Percentiles rank a stretch among this genome's conserved stretches.
phyloP scores from a whole-genome alignment of 305 asterid species.

The Plantago lanceolata region DNA sequence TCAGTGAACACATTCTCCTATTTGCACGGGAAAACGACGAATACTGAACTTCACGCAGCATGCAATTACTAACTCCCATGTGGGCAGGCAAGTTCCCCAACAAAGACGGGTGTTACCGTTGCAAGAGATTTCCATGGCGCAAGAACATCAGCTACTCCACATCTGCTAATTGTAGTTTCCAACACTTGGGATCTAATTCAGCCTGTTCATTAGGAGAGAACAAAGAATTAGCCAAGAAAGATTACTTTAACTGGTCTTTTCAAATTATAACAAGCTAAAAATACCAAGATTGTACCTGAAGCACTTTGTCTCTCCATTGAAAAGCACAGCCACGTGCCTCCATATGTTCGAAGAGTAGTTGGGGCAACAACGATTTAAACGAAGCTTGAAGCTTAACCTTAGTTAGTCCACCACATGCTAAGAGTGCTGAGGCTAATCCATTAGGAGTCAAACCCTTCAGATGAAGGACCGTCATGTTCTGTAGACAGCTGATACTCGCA shows the following conservation, averaged over 20 bases:
- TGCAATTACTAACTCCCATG: neutral
- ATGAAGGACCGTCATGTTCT: slow-evolving; percentile 67
- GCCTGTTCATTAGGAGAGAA: slow-evolving; percentile 39
- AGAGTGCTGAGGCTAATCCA: slow-evolving; percentile 60
- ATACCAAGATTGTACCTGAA: slow-evolving; percentile 39
- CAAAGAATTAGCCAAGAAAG: slow-evolving; percentile 4
- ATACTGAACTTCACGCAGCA: too few relatives aligned
- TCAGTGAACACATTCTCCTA: too few relatives aligned
- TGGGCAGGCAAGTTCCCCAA: neutral
- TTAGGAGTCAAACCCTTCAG: slow-evolving; percentile 50
- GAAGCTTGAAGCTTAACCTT: slow-evolving; percentile 64
- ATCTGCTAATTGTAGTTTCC: slow-evolving; percentile 58
- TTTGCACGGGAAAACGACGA: too few relatives aligned
- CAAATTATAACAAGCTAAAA: neutral
- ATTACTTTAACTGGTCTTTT: neutral
- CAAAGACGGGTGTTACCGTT: neutral
- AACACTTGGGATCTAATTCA: slow-evolving; percentile 70
- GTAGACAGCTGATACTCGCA: slow-evolving; percentile 66
- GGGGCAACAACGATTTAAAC: slow-evolving; percentile 54
- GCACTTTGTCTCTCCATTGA: slow-evolving; percentile 67
- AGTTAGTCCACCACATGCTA: slow-evolving; percentile 57
- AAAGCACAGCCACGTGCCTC: slow-evolving; percentile 75
- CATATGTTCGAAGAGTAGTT: slow-evolving; percentile 46
- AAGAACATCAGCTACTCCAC: slow-evolving; percentile 26
- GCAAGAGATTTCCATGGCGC: too few relatives aligned